Percentiles rank a stretch among this genome's conserved stretches.
Conservation (phyloP, 768 basidiomycete species). For the Trametes cinnabarina region DNA sequence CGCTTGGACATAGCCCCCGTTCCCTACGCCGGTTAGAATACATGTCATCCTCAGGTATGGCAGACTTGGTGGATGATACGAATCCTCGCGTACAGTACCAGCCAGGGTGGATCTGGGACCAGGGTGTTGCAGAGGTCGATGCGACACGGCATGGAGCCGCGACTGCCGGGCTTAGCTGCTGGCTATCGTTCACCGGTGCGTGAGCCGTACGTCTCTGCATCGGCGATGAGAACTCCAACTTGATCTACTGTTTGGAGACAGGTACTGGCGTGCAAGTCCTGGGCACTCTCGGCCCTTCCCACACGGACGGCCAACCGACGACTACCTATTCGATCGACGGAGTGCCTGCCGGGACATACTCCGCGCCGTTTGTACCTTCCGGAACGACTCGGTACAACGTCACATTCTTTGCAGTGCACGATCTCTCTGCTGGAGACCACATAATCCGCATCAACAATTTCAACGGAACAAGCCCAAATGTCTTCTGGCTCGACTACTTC, state of each 20-base stretch:
- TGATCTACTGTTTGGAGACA: not conserved
- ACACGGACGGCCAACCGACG: not conserved
- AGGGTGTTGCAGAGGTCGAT: constrained; percentile 8
- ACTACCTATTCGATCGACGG: constrained; percentile 10
- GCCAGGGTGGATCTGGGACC: constrained; percentile 15
- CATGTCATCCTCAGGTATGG: not conserved
- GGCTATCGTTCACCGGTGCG: constrained; percentile 11
- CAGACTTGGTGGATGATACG: constrained; percentile 6
- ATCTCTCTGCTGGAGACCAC: constrained; percentile 3
- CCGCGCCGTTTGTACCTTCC: not conserved
- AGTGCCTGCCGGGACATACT: not conserved
- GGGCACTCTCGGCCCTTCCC: constrained; percentile 5
- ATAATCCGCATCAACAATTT: constrained; percentile 4
- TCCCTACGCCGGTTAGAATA: not conserved
- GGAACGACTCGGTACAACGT: constrained; percentile 1
- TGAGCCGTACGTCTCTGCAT: not conserved
- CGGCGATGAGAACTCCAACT: not conserved
- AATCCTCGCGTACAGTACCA: constrained; percentile 5
- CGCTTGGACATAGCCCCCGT: not conserved
- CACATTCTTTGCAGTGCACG: constrained; percentile 5
- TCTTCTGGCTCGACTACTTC: constrained; percentile 14
- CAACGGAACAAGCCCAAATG: constrained; percentile 3
- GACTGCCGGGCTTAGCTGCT: not conserved
- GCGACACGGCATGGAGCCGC: constrained; percentile 6
- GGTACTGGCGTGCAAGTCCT: constrained; percentile 11